Conservation (phyloP, 148 eudicot species). For the Vaccinium macrocarpon region DNA sequence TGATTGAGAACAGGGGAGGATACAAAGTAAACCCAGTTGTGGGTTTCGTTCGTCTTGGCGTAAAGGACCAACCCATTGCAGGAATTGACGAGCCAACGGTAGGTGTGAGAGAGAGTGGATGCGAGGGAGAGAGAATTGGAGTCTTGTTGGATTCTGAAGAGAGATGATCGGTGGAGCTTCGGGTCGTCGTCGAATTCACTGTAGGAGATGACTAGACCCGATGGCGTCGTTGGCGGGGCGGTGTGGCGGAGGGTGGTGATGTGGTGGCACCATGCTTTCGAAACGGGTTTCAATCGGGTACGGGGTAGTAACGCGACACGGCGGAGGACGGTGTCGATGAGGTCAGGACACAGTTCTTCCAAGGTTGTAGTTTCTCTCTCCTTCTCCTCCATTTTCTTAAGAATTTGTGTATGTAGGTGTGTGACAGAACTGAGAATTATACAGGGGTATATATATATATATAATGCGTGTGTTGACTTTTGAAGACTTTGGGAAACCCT, state of each 20-base stretch:
- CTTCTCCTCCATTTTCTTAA: neutral
- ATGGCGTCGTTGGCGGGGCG: neutral
- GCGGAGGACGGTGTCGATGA: neutral
- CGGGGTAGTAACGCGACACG: neutral
- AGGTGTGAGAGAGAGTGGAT: neutral
- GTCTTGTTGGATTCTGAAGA: neutral
- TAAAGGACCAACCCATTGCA: conserved; percentile 28
- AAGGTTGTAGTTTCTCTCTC: neutral
- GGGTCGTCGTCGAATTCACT: neutral
- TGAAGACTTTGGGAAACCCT: neutral
- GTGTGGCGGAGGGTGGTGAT: conserved; percentile 8
- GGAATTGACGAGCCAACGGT: conserved; percentile 16
- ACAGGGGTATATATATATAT: neutral
- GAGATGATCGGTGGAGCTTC: neutral
- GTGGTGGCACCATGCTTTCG: neutral
- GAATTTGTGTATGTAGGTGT: too few species aligned
- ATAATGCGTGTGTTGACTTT: neutral
- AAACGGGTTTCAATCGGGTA: neutral
- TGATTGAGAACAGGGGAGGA: conserved; percentile 4
- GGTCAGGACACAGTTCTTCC: neutral
- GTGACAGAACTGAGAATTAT: too few species aligned
- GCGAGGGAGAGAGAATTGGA: neutral
- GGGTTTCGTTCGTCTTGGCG: neutral
- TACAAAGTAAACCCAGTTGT: conserved; percentile 17
- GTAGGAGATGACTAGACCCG: neutral